Percentiles rank a stretch among this genome's conserved stretches.
These are phyloP conservation scores for Diaporthe australafricana DNA, from an alignment of 2,329 filamentous ascomycete species.

Conservation along the genomic window DNA sequence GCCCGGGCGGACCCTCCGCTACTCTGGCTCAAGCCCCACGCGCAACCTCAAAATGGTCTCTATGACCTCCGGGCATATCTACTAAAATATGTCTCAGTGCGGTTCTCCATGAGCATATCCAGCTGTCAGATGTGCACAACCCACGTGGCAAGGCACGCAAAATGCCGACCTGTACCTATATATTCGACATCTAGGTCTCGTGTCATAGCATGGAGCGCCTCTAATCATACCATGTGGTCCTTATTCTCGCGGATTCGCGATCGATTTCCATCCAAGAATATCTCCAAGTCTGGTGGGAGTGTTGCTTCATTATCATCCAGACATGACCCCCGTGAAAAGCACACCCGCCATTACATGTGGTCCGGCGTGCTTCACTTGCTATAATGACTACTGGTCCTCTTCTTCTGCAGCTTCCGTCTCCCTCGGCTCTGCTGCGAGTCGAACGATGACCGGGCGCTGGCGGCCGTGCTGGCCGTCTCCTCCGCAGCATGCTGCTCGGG, in stretches of 20 bases:
- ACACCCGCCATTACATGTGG: background rate
- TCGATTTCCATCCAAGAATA: background rate
- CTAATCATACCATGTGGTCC: background rate
- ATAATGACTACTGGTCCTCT: conserved; percentile 20
- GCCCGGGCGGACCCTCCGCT: too few relatives aligned
- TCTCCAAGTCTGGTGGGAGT: background rate
- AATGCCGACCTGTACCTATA: too few relatives aligned
- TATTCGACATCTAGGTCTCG: background rate
- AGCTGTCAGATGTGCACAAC: too few relatives aligned
- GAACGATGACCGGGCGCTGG: conserved; percentile 29
- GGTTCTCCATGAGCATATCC: too few relatives aligned
- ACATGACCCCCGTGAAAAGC: background rate
- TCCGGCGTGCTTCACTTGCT: background rate
- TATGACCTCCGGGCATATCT: too few relatives aligned
- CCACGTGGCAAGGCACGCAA: too few relatives aligned
- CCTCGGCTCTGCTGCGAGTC: conserved; percentile 27
- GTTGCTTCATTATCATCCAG: background rate
- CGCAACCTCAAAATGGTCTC: too few relatives aligned
- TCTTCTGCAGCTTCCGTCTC: conserved; percentile 32
- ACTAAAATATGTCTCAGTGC: too few relatives aligned
- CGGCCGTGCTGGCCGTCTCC: conserved; percentile 10
- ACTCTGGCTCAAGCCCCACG: too few relatives aligned
- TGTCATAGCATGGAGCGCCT: background rate
- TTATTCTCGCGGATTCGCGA: background rate
- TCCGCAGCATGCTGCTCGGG: conserved; percentile 27